Base-by-base conservation (phyloP, 306 rosid genomes). In the Inga leiocalycina region DNA sequence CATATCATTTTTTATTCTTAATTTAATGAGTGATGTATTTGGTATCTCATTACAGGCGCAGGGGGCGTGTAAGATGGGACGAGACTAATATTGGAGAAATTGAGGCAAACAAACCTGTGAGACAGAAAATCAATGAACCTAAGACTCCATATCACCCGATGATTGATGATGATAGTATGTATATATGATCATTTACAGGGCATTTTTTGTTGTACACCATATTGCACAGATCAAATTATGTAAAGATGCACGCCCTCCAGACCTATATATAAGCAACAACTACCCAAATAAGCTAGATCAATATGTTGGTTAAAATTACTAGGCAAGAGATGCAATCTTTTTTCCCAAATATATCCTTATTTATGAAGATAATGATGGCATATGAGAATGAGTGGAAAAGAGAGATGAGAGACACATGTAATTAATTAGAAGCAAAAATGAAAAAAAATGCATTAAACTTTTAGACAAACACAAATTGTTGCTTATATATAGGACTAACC, bases 71-170 rank as follows among this genome's bases (percentile, higher is more conserved):
- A 78, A 91, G 91, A 79, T 96, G 99, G 99, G 91, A 96, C 65
- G 99, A 96, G 85, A 92, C 57, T 68, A 96, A 96, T 89, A 78
- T 96, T 81, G 98, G 85, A 75, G 96, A 91, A 67, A 96, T 96
- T 86, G 99, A 96, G 86, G 98, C 99, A 75, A 94, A 85, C 88
- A 96, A 96, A 85, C 99, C 99, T 76, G 97, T 90, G 82, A 88
- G 99, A 90, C 99, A 96, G 95, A 96, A 96, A 88, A 96, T 96
- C 84, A 94, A 97, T 77, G 99, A 96, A 83, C 99, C 99, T 0
- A 96, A 96, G 93, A 96, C 99, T 49, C 99, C 99, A 46, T 96
- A 96, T 89, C 99, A 96, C 84, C 93, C 91, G 43, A 91, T 96
- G 98, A 84, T 94, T 85, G 97, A 94, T 61, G 98, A 94, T 84